These are phyloP conservation scores for Pleurotus pulmonarius DNA, from an alignment of 768 basidiomycete species.

Conservation along the genomic window DNA sequence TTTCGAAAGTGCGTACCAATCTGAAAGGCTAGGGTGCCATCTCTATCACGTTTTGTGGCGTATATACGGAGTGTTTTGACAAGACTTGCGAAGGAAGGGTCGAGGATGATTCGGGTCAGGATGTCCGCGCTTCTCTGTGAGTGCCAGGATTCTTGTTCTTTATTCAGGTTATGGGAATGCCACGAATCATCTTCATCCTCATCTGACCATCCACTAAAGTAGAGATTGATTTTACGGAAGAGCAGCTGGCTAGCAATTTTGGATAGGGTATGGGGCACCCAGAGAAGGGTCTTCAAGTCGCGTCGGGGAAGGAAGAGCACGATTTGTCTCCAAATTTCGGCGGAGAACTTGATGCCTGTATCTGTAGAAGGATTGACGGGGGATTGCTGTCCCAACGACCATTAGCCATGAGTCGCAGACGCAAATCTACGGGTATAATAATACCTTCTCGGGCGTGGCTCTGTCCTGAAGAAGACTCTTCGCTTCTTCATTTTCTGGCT, in stretches of 20 bases:
- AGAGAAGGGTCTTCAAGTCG: conserved; percentile 62
- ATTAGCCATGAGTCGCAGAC: background rate
- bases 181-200: conserved; percentile 20
- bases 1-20: conserved; percentile 39
- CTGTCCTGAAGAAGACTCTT: conserved; percentile 52
- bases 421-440: conserved; percentile 7
- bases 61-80: conserved; percentile 59
- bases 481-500: conserved; percentile 71
- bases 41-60: conserved; percentile 43
- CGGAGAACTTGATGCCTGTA: conserved; percentile 53
- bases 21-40: conserved; percentile 58
- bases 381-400: background rate
- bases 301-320: conserved; percentile 56
- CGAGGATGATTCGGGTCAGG: conserved; percentile 60
- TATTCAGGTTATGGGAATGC: conserved; percentile 12
- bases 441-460: conserved; percentile 57
- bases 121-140: conserved; percentile 70
- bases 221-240: conserved; percentile 60
- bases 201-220: conserved; percentile 38
- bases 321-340: conserved; percentile 72
- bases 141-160: conserved; percentile 45
- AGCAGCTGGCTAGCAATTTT: conserved; percentile 66
- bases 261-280: conserved; percentile 63
- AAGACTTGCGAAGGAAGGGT: conserved; percentile 52
- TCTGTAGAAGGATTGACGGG: conserved; percentile 32